A percentile compares a stretch with the other conserved stretches of the same genome.
Evolutionary conservation across 768 basidiomycete species (phyloP).

Genomic region (Lactarius vividus): DNA sequence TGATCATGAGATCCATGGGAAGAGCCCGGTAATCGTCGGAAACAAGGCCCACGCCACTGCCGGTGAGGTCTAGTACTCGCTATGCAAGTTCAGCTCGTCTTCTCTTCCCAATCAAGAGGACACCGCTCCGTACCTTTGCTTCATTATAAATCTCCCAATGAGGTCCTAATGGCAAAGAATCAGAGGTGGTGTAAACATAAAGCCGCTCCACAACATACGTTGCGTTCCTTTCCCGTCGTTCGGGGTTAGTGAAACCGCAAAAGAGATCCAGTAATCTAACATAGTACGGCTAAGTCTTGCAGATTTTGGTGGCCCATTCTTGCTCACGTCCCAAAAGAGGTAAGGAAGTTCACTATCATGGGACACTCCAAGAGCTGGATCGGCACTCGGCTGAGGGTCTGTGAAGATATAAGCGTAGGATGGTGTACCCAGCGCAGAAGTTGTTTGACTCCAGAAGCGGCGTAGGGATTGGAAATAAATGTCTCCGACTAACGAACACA

Average conservation of each 20-base stretch:
- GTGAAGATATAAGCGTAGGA: constrained; percentile 46
- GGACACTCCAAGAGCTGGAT: constrained; percentile 21
- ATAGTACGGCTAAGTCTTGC: constrained; percentile 36
- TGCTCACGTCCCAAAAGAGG: constrained; percentile 19
- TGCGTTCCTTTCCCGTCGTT: constrained; percentile 41
- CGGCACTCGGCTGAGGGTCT: constrained; percentile 33
- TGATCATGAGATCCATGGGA: constrained; percentile 12
- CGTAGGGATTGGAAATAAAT: constrained; percentile 41
- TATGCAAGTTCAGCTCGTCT: background rate
- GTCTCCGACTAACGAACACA: constrained; percentile 36
- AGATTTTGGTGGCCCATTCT: constrained; percentile 3
- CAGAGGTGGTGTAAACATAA: background rate
- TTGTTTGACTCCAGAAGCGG: constrained; percentile 41
- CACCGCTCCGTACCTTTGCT: constrained; percentile 7
- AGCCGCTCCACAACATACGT: constrained; percentile 30
- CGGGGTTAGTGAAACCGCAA: constrained; percentile 44
- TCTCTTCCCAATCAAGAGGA: background rate
- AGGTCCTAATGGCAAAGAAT: background rate
- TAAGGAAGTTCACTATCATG: constrained; percentile 30
- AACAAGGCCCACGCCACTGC: constrained; percentile 3
- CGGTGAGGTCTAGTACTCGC: constrained; percentile 19
- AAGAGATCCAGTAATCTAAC: constrained; percentile 49
- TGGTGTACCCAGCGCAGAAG: constrained; percentile 38
- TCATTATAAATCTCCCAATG: background rate
- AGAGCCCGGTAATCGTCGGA: constrained; percentile 10